Conservation (phyloP, 106 monocot genomes). For the Chionographis japonica region DNA sequence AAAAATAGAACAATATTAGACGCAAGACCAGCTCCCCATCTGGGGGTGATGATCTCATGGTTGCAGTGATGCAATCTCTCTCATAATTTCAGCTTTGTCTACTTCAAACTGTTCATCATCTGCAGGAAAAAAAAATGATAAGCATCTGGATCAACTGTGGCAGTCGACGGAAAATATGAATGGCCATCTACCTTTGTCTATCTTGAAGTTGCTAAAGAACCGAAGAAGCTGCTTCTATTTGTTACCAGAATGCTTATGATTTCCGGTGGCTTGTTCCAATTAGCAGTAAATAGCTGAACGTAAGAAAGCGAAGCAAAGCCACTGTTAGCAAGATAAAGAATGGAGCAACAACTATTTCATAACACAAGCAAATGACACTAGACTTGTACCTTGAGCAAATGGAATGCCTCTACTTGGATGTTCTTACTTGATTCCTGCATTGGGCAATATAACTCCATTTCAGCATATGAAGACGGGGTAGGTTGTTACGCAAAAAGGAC, state of each 20-base stretch:
- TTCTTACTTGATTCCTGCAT: conserved; percentile 79
- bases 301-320: background rate
- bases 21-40: background rate
- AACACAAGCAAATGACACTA: background rate
- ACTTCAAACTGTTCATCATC: conserved; percentile 68
- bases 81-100: conserved; percentile 62
- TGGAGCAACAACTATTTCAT: background rate
- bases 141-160: background rate
- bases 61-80: conserved; percentile 47
- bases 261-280: conserved; percentile 85
- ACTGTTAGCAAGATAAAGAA: background rate
- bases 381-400: conserved; percentile 84
- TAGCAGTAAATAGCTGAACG: conserved; percentile 80
- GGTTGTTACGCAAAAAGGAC: too few species aligned
- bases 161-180: background rate
- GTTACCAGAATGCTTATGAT: conserved; percentile 62
- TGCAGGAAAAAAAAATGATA: conserved; percentile 11
- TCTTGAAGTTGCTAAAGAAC: conserved; percentile 58
- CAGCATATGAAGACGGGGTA: too few species aligned
- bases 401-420: conserved; percentile 92
- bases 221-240: conserved; percentile 85
- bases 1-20: background rate
- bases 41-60: background rate
- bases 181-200: conserved; percentile 68
- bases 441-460: background rate